These are phyloP conservation scores for Acanthamoeba castellanii DNA, from an alignment of 208 protist genomes.

Conservation along the genomic window DNA sequence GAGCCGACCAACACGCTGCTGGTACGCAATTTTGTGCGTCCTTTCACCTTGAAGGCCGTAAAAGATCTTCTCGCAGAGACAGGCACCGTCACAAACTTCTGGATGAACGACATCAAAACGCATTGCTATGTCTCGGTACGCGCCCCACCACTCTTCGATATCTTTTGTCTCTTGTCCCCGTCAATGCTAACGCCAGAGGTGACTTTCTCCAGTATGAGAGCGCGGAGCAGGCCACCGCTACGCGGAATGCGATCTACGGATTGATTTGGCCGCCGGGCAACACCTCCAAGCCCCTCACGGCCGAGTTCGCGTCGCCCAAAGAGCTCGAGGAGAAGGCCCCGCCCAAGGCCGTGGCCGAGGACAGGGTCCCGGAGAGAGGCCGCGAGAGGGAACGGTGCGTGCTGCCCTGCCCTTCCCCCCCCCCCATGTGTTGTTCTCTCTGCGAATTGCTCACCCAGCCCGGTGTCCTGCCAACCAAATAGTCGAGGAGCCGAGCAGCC, in stretches of 20 bases:
- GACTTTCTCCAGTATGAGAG: conserved; percentile 54
- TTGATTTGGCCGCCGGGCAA: conserved; percentile 64
- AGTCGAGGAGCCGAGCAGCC: not conserved
- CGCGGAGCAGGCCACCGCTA: conserved; percentile 37
- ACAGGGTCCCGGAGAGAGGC: not conserved
- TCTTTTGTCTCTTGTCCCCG: not conserved
- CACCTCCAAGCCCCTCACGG: conserved; percentile 40
- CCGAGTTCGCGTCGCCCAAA: conserved; percentile 49
- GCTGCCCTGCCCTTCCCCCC: not conserved
- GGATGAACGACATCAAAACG: conserved; percentile 77
- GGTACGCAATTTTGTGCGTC: conserved; percentile 75
- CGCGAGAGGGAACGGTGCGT: conserved; percentile 56
- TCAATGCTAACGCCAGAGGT: not conserved
- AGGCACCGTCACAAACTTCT: conserved; percentile 62
- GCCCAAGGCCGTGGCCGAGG: not conserved
- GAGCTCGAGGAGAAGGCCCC: not conserved
- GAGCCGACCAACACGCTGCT: conserved; percentile 72
- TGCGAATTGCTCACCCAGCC: not conserved
- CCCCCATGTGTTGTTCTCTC: not conserved
- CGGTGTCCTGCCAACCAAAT: not conserved
- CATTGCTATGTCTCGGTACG: conserved; percentile 74
- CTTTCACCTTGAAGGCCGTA: conserved; percentile 74
- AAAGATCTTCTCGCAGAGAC: conserved; percentile 62
- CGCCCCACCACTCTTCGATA: not conserved
- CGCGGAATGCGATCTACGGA: conserved; percentile 58